Evolutionary conservation across 139 green algal genomes (phyloP).

Genomic region (Chara braunii): DNA sequence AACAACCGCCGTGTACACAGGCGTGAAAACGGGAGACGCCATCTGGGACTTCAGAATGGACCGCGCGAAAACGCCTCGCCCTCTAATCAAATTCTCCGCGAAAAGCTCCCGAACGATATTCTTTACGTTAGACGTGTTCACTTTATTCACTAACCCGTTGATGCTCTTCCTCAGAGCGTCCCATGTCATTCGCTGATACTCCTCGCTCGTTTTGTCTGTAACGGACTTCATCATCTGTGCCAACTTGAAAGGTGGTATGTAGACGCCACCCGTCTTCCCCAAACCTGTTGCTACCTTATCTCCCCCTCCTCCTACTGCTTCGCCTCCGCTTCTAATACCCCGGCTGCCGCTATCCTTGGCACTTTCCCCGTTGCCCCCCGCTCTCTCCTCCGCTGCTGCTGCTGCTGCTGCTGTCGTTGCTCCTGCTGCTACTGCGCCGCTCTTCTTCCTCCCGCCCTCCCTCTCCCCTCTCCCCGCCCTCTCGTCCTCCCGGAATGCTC

Average conservation of each 20-base stretch:
- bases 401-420: background rate
- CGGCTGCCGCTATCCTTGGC: background rate
- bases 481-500: background rate
- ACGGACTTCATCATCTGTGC: conserved; percentile 74
- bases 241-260: conserved; percentile 96
- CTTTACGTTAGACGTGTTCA: conserved; percentile 86
- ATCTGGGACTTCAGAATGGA: conserved; percentile 88
- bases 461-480: conserved; percentile 6
- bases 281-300: conserved; percentile 16
- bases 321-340: background rate
- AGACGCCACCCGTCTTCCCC: conserved; percentile 75
- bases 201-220: conserved; percentile 52
- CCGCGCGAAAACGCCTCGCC: conserved; percentile 76
- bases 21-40: conserved; percentile 75
- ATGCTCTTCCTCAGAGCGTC: conserved; percentile 80
- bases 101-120: conserved; percentile 91
- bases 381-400: background rate
- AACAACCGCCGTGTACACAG: conserved; percentile 82
- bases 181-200: conserved; percentile 85
- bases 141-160: conserved; percentile 98
- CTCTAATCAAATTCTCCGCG: conserved; percentile 80
- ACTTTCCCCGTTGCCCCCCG: background rate
- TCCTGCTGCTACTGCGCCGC: background rate
- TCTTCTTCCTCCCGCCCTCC: conserved; percentile 5
- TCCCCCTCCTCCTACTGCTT: background rate